These are phyloP conservation scores for Ogataea ganodermae DNA, from an alignment of 805 yeast genomes.

Conservation along the genomic window DNA sequence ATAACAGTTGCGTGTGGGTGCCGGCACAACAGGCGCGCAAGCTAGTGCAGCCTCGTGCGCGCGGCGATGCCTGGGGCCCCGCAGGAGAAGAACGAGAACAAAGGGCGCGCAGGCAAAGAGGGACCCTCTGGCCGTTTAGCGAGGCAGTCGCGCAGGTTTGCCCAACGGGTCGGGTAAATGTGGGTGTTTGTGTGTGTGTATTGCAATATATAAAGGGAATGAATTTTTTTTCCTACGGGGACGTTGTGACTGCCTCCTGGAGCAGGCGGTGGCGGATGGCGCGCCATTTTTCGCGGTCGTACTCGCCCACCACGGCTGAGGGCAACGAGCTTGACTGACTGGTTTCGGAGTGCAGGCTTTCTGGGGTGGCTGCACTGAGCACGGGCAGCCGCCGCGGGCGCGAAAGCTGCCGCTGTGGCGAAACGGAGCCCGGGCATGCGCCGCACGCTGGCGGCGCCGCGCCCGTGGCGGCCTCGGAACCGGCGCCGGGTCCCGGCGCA, in stretches of 20 bases:
- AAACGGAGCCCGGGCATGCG: not conserved
- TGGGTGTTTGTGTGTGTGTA: not conserved
- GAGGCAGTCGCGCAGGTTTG: not conserved
- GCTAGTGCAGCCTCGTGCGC: not conserved
- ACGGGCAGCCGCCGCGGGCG: not conserved
- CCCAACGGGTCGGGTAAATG: not conserved
- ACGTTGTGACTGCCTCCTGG: slow-evolving; percentile 1
- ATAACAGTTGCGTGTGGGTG: too few species aligned
- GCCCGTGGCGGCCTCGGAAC: not conserved
- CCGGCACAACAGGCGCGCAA: not conserved
- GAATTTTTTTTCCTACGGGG: not conserved
- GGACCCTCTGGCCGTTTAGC: not conserved
- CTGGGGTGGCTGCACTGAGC: slow-evolving; percentile 17
- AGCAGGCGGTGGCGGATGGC: slow-evolving; percentile 41
- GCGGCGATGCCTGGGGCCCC: not conserved
- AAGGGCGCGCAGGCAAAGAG: not conserved
- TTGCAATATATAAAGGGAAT: not conserved
- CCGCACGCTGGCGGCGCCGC: not conserved
- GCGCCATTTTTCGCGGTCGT: slow-evolving; percentile 67
- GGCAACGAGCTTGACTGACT: slow-evolving; percentile 46
- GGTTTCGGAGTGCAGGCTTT: slow-evolving; percentile 22
- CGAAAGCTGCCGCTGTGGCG: not conserved
- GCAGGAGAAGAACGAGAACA: slow-evolving; percentile 1
- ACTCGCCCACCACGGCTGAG: slow-evolving; percentile 60
- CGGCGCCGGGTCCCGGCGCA: not conserved